phyloP scores from a whole-genome alignment of 2,329 filamentous ascomycete genomes.

The Exophiala dermatitidis region DNA sequence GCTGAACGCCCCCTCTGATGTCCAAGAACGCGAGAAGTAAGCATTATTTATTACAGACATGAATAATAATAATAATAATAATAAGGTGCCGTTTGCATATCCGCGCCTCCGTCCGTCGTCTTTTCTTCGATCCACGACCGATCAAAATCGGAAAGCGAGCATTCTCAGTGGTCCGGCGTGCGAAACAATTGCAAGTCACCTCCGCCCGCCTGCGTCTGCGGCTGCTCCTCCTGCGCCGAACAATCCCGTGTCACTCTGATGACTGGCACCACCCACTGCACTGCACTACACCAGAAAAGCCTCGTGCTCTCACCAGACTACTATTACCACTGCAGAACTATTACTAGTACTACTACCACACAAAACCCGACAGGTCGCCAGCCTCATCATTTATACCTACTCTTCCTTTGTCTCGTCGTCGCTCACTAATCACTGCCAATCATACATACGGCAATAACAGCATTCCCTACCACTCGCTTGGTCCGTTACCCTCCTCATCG shows the following conservation, averaged over 20 bases:
- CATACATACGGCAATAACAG: neutral
- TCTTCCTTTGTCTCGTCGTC: conserved; percentile 3
- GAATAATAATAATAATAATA: neutral
- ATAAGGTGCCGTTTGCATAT: neutral
- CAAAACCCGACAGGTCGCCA: neutral
- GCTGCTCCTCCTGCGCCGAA: neutral
- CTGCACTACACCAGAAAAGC: conserved; percentile 6
- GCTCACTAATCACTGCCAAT: conserved; percentile 15
- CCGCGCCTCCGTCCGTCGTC: neutral
- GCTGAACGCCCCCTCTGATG: no score
- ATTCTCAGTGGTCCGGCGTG: neutral
- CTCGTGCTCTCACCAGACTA: neutral
- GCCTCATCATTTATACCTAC: conserved; percentile 6
- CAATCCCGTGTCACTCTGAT: neutral
- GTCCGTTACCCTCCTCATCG: neutral
- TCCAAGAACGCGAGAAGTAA: no score
- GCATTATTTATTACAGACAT: neutral
- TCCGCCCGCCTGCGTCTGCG: conserved; percentile 1
- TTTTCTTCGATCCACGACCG: neutral
- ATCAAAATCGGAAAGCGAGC: neutral
- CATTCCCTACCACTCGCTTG: conserved; percentile 10
- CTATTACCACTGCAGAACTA: neutral
- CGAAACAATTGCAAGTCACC: neutral
- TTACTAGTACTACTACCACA: neutral
- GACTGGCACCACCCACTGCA: neutral